phyloP scores from a whole-genome alignment of 2,329 filamentous ascomycete species.

The Dryadomyces quercus-mongolicae region DNA sequence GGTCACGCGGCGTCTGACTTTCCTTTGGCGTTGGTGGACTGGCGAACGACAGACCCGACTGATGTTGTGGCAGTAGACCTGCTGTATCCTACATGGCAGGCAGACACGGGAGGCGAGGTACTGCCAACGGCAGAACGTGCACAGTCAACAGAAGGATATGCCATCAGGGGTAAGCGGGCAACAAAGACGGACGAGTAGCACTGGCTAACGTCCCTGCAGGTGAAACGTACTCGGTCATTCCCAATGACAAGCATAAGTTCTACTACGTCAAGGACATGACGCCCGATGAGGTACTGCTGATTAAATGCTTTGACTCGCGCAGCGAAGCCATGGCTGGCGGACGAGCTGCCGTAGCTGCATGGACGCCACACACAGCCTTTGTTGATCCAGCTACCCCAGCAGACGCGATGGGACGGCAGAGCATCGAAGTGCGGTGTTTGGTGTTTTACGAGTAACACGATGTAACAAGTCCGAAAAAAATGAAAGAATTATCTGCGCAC shows the following conservation, averaged over 20 bases:
- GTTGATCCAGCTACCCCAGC: conserved; percentile 38
- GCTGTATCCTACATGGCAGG: conserved; percentile 43
- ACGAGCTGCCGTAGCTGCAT: conserved; percentile 28
- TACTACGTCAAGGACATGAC: conserved; percentile 60
- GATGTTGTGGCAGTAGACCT: conserved; percentile 52
- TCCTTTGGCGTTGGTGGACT: conserved; percentile 54
- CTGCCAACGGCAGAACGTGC: conserved; percentile 26
- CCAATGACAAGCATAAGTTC: conserved; percentile 46
- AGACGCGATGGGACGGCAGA: conserved; percentile 37
- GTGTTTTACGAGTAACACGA: conserved; percentile 37
- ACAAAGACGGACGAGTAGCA: too few relatives aligned
- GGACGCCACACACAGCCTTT: conserved; percentile 43
- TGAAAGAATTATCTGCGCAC: too few relatives aligned
- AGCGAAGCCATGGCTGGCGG: conserved; percentile 23
- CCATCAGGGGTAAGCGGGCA: conserved; percentile 28
- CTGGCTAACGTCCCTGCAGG: too few relatives aligned
- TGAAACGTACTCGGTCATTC: conserved; percentile 41
- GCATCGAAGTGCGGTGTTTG: conserved; percentile 52
- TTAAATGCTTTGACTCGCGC: conserved; percentile 42
- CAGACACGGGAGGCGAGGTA: conserved; percentile 46
- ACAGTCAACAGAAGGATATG: conserved; percentile 27
- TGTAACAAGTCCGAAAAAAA: too few relatives aligned
- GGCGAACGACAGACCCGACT: conserved; percentile 41
- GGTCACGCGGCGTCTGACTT: conserved; percentile 47
- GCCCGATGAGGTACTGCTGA: conserved; percentile 32